Evolutionary conservation across 192 early-diverging fungal genomes (phyloP), one percentile per base, ranked within the genome.

Genomic region (Chytriomyces confervae): DNA sequence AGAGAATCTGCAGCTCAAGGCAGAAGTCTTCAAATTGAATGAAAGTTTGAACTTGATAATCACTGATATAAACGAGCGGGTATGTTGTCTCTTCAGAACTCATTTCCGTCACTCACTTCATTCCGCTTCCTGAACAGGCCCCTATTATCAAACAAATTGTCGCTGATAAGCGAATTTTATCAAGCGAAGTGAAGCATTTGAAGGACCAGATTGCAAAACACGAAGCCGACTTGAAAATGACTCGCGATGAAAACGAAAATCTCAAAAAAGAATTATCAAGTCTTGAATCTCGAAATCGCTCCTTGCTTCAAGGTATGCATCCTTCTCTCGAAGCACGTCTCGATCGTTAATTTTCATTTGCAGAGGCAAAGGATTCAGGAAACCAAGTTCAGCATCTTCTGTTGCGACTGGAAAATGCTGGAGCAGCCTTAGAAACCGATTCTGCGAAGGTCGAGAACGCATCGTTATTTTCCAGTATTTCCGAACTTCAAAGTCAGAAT

Each of bases 321-420:
- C 18, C 18, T 10, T 53, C n/a, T n/a, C n/a, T n/a, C n/a, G n/a
- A n/a, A n/a, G n/a, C n/a, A n/a, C 18, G 36, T 44, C 61, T 36
- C n/a, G 8, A 9, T 16, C 18, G 10, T 45, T 47, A 7, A 11
- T 45, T n/a, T 11, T n/a, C 29, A 51, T n/a, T 62, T 20, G 23
- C 3, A 20, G 79, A 80, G 36, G n/a, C 79, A 16, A 43, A 7
- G 13, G 73, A 43, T 62, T 57, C 77, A 6, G 44, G 67, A 10
- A 51, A 68, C 3, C 79, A 80, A 71, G 75, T 80, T 3, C 79
- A 80, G 44, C 67, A 69, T 48, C 75, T 80, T 7, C 62, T 80
- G 9, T 6, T 69, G 36, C 64, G 71, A 63, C n/a, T 77, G 11
- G 79, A 80, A 80, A 72, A 13, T 23, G n/a, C n/a, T n/a, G n/a